phyloP scores from a whole-genome alignment of 164 flowering plant species.

The Annona squamosa region DNA sequence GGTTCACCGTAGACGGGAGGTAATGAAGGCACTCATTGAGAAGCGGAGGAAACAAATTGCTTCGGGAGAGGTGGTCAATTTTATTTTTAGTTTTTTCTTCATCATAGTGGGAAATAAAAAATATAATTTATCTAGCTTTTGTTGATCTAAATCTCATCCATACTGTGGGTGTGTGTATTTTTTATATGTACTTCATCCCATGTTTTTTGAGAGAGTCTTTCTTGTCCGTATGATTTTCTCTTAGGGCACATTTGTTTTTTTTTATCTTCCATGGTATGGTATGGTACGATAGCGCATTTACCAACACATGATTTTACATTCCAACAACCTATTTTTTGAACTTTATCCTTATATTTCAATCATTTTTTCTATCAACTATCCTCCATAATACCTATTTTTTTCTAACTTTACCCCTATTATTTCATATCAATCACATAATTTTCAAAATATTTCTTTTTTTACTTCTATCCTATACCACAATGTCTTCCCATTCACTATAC shows the following conservation, averaged over 20 bases:
- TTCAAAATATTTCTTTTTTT: no score
- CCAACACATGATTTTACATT: no score
- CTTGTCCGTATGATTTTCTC: background rate
- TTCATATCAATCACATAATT: no score
- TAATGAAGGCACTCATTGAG: conserved; percentile 58
- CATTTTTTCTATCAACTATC: no score
- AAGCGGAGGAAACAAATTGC: conserved; percentile 47
- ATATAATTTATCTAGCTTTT: background rate
- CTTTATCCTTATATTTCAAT: no score
- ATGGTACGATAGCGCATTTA: no score
- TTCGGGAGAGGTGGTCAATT: conserved; percentile 42
- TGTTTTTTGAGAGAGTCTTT: background rate
- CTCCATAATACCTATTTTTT: no score
- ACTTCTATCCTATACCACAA: background rate
- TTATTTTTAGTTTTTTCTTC: background rate
- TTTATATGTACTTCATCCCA: background rate
- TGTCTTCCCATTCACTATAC: background rate
- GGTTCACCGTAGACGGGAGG: conserved; percentile 41
- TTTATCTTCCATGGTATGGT: no score
- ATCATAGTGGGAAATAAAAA: background rate
- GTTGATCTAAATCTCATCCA: background rate
- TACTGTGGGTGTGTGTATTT: background rate
- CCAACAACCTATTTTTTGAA: no score
- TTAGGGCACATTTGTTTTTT: no score
- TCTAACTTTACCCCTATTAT: no score